These are phyloP conservation scores for Penicillium paneum DNA, from an alignment of 2,329 filamentous ascomycete species.

Conservation along the genomic window DNA sequence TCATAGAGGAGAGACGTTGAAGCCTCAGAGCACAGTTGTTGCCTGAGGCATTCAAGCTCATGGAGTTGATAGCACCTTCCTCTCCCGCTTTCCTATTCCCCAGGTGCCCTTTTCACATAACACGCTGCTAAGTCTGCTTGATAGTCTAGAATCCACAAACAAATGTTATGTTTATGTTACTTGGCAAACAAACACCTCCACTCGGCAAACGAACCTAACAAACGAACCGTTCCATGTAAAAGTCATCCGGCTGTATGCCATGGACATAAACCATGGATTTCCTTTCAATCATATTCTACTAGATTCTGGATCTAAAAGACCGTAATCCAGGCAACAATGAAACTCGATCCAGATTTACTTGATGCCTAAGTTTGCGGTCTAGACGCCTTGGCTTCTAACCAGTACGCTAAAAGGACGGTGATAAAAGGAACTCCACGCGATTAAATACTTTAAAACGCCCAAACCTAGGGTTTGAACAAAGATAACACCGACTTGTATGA, in stretches of 20 bases:
- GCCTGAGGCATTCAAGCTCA: background rate
- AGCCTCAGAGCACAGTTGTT: background rate
- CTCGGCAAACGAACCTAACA: background rate
- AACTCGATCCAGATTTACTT: background rate
- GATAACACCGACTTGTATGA: background rate
- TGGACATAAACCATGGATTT: background rate
- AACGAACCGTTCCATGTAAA: background rate
- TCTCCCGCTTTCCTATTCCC: no score
- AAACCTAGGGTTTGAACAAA: background rate
- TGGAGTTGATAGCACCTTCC: background rate
- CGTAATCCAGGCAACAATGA: background rate
- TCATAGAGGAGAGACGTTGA: no score
- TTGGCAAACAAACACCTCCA: background rate
- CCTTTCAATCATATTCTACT: background rate
- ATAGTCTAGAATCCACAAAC: background rate
- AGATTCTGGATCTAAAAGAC: no score
- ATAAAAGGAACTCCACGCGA: background rate
- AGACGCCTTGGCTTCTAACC: background rate
- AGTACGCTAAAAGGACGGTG: background rate
- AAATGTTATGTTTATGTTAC: background rate
- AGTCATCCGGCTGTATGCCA: background rate
- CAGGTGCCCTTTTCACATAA: background rate
- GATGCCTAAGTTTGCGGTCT: background rate
- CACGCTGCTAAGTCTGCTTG: background rate
- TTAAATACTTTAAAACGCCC: background rate